phyloP scores from a whole-genome alignment of 305 asterid species.

The Fraxinus albicans region DNA sequence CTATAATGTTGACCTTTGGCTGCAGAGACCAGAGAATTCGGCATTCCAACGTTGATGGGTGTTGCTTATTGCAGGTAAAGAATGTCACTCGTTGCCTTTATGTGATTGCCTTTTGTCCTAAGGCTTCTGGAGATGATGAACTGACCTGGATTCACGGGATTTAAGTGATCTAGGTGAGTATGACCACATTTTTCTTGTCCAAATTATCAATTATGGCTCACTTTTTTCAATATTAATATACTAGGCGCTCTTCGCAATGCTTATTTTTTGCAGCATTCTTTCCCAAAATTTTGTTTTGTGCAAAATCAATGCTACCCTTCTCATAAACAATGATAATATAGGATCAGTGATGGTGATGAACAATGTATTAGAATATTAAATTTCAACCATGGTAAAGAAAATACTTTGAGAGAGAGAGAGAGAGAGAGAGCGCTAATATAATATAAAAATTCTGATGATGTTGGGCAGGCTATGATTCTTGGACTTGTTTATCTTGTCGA shows the following conservation, averaged over 20 bases:
- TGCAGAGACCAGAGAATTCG: background rate
- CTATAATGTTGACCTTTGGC: background rate
- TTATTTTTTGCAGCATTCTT: background rate
- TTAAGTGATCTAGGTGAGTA: background rate
- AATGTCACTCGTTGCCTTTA: background rate
- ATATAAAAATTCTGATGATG: background rate
- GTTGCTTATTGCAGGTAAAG: background rate
- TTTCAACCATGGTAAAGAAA: background rate
- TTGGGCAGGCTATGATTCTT: background rate
- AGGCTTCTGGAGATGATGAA: background rate
- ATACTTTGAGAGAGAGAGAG: background rate
- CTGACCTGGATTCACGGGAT: background rate
- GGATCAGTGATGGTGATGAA: background rate
- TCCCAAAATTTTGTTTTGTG: background rate
- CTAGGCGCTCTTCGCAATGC: background rate
- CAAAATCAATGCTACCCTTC: background rate
- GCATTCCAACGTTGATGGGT: background rate
- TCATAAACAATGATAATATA: background rate
- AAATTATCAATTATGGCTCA: background rate
- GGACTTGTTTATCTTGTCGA: background rate
- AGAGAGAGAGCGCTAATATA: no score
- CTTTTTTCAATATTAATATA: background rate
- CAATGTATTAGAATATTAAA: background rate
- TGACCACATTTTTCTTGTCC: background rate
- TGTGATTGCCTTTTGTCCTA: background rate